Conservation (phyloP, 2,329 filamentous ascomycete species). For the Thyridium curvatum region DNA sequence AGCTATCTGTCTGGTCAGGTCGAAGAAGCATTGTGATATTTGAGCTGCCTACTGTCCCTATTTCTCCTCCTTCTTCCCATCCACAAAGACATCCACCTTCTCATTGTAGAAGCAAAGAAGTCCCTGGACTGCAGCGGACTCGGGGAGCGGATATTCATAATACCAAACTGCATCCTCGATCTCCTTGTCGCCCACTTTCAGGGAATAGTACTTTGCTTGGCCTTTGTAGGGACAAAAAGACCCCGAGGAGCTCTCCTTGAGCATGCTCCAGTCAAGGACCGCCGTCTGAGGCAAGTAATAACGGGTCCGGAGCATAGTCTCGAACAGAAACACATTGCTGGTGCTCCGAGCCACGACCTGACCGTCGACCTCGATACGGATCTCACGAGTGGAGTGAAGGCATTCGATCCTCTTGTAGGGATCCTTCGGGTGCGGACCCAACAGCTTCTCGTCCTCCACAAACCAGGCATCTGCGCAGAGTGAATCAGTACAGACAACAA, state of each 20-base stretch:
- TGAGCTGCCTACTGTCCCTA: too few relatives aligned
- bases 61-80: conserved; percentile 31
- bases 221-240: conserved; percentile 64
- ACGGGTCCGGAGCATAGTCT: conserved; percentile 52
- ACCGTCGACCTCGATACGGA: conserved; percentile 44
- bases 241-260: conserved; percentile 43
- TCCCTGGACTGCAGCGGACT: conserved; percentile 47
- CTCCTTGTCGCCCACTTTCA: conserved; percentile 37
- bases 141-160: conserved; percentile 49
- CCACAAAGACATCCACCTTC: conserved; percentile 56
- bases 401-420: conserved; percentile 61
- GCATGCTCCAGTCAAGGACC: conserved; percentile 31
- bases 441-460: conserved; percentile 26
- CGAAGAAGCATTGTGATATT: too few relatives aligned
- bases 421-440: conserved; percentile 53
- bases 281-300: conserved; percentile 52
- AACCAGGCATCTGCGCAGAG: conserved; percentile 26
- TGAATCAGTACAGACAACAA: not conserved
- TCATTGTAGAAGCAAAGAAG: conserved; percentile 61
- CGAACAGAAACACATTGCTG: conserved; percentile 47
- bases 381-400: conserved; percentile 43
- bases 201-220: conserved; percentile 54
- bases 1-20: too few relatives aligned
- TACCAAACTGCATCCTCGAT: conserved; percentile 54
- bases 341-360: conserved; percentile 37